Base-by-base conservation (phyloP, 306 rosid species). In the Cucumis hystrix region DNA sequence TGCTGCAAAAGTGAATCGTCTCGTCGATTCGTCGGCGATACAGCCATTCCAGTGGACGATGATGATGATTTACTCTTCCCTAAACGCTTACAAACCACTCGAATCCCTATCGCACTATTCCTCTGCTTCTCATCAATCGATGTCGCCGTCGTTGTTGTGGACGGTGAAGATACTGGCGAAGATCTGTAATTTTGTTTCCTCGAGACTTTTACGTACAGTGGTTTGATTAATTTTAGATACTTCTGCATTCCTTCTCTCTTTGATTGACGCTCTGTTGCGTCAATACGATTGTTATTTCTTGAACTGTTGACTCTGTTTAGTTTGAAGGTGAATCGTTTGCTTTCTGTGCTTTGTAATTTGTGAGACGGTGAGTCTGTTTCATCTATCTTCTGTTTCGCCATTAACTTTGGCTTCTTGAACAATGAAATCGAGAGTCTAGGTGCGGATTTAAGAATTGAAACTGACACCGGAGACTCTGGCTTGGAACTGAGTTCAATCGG, bases 401-500 rank as follows among this genome's bases (percentile, higher is more conserved):
- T 51, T 63, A 72, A 43, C 65, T 78, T 87, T 12, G 88, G 83
- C 82, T 86, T 93, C 78, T 83, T 83, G 68, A 87, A 88, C 75
- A 78, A 81, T 77, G 87, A 87, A 55, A 84, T 87, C 69, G 96
- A 85, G 78, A 94, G 88, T 56, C 84, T 94, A 0, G 94, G 96
- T 0, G 95, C 90, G 16, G 98, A 91, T 89, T 85, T 94, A 14
- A 51, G 76, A 71, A 71, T 8, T 59, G 91, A 91, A 35, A 90
- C 84, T 18, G 98, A 79, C 58, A 89, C 90, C 30, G 98, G 97
- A n/a, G 97, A 95, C 43, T 95, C 97, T 21, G 95, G 97, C 71
- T 92, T 95, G 4, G 87, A 82, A 56, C 70, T 52, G 41, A 94
- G 93, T 33, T 90, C 93, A 9, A 95, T 81, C 0, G 97, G 98